Evolutionary conservation across 2,329 filamentous ascomycete species (phyloP), one percentile per base, ranked within the genome.

Genomic region (Escovopsis sp.): DNA sequence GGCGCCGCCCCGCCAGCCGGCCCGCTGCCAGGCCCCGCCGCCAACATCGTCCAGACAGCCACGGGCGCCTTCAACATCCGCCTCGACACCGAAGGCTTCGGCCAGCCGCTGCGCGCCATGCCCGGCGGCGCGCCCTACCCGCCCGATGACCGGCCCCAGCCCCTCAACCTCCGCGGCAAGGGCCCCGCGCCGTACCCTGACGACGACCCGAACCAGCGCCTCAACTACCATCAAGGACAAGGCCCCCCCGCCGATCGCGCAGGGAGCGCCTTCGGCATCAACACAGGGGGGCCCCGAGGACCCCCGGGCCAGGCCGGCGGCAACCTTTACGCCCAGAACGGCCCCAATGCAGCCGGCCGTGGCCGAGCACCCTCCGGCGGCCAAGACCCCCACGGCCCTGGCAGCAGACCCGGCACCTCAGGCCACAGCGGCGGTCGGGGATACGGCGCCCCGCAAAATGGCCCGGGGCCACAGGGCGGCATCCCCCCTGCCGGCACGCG

Each of bases 61-160:
- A 9, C 58, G 11, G 61, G 69, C 7, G 67, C 68, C 5, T 74
- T 73, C 43, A 61, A 58, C 5, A 54, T 73, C 32, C 66, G 67
- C 30, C 46, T 70, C 6, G 60, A 68, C 34, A 46, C 53, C 21
- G 31, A 19, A 26, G 40, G 41, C 34, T 45, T 38, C 25, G 35
- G 30, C 33, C 48, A 33, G 15, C 44, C 43, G 26, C 45, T 54
- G 31, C 63, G 72, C 25, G 21, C 21, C 9, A 56, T 71, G 13
- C 68, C 63, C 37, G 69, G 76, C 9, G 63, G 69, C 16, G 74
- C 75, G 2, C 80, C 80, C 1, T 86, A 86, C 46, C 80, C 80
- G 0, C 66, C 76, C 34, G 78, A 82, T 43, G 76, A 81, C 43
- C 62, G 64, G 35, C 68, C 73, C 15, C 61, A 67, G 32, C 65